Evolutionary conservation across 2,329 filamentous ascomycete genomes (phyloP), one percentile per base, ranked within the genome.

Genomic region (Botrytis fabae): DNA sequence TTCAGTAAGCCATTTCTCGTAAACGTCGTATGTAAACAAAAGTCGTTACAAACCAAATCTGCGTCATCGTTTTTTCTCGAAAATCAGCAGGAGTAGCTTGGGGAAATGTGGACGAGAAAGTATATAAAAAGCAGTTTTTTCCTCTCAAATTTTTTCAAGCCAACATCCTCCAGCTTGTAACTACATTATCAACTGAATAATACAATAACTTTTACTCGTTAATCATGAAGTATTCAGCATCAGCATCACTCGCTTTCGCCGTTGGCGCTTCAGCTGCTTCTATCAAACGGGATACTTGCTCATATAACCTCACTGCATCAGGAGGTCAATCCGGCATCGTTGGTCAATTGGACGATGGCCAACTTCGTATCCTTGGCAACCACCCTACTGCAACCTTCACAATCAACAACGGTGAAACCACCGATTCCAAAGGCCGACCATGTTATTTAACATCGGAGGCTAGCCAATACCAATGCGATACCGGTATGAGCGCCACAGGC

Each of bases 271-370:
- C 44, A 22, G 69, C 69, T 40, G 69, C 59, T 48, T 51, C 42
- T 12, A 38, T 71, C 12, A 60, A n/a, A 5, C n/a, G 35, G 6
- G 59, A 64, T 28, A 38, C 25, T 20, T 88, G 88, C 78, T 85
- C 85, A 75, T 90, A 91, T 80, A 82, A 84, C 73, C 78, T 91
- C 51, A 84, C 82, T 7, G 85, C 86, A 51, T 83, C 83, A 54
- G 86, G 86, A 28, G 83, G 82, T 73, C 80, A 82, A 28, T 83
- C 84, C 44, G 88, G 89, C n/a, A 79, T 83, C 6, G 82, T 92
- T 60, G 89, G 88, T 18, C 87, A 92, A 79, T 83, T 92, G 54
- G 77, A 75, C 70, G 88, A 91, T 79, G 90, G 91, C 14, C 90
- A 92, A 82, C 86, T 85, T 78, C 85, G 89, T 66, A 84, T 90